A percentile compares a stretch with the other conserved stretches of the same genome.
Conservation (phyloP, 2,329 filamentous ascomycete species). For the Penicillium sp. region DNA sequence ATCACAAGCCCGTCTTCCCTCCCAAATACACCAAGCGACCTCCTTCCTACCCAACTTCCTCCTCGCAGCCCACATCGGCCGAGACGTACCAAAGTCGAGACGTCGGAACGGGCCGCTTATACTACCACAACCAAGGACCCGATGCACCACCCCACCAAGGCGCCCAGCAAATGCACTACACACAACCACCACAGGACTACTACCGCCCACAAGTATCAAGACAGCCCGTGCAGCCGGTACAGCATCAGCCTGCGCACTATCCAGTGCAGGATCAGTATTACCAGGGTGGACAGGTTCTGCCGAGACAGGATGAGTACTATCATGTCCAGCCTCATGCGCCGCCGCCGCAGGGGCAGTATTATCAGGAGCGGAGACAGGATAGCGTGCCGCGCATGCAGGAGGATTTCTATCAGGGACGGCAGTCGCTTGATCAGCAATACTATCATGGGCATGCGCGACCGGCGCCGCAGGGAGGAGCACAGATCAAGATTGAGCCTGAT, state of each 20-base stretch:
- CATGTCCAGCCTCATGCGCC: not conserved
- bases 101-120: not conserved
- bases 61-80: not conserved
- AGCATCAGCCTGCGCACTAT: not conserved
- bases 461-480: not conserved
- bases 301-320: not conserved
- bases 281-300: not conserved
- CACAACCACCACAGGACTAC: not conserved
- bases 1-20: slow-evolving; percentile 2
- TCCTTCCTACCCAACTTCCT: not conserved
- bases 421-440: not conserved
- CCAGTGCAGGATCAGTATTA: not conserved
- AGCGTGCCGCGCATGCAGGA: not conserved
- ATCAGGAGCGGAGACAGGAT: not conserved
- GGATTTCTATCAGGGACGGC: not conserved
- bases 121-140: slow-evolving; percentile 4
- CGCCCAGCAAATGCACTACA: not conserved
- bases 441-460: not conserved
- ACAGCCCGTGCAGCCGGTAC: not conserved
- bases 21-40: slow-evolving; percentile 6
- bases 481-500: slow-evolving; percentile 2
- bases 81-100: slow-evolving; percentile 1
- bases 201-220: not conserved
- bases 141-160: not conserved
- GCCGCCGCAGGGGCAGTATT: not conserved